Percentiles rank a stretch among this genome's conserved stretches.
Conservation (phyloP, 73 alveolate species). For the Diophrys appendiculata region DNA sequence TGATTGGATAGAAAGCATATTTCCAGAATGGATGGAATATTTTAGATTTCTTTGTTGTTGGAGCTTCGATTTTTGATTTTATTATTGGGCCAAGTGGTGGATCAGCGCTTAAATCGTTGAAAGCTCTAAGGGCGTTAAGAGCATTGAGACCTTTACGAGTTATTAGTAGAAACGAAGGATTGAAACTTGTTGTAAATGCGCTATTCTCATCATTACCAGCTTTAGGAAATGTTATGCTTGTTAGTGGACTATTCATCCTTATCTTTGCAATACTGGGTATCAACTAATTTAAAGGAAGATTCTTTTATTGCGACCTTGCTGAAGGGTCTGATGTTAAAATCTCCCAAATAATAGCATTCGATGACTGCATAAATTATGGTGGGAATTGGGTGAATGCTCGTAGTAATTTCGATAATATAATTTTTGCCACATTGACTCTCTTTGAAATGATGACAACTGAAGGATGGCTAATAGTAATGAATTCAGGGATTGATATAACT, state of each 20-base stretch:
- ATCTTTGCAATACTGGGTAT: conserved; percentile 55
- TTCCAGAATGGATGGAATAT: conserved; percentile 17
- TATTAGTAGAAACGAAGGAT: conserved; percentile 35
- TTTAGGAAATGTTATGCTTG: conserved; percentile 22
- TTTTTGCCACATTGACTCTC: conserved; percentile 20
- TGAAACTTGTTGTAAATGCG: conserved; percentile 22
- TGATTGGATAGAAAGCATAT: conserved; percentile 2
- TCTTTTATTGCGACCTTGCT: conserved; percentile 1
- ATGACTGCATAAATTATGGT: conserved; percentile 16
- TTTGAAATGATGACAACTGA: conserved; percentile 49
- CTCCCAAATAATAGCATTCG: neutral
- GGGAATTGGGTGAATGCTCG: conserved; percentile 30
- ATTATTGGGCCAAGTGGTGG: neutral
- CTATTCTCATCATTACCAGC: conserved; percentile 33
- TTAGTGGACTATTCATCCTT: conserved; percentile 15
- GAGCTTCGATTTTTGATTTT: conserved; percentile 21
- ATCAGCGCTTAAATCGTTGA: conserved; percentile 10
- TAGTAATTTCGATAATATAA: conserved; percentile 38
- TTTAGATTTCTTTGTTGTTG: conserved; percentile 27
- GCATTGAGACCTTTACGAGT: conserved; percentile 44
- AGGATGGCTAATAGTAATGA: conserved; percentile 41
- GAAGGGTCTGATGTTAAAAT: neutral
- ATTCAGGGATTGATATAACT: conserved; percentile 26
- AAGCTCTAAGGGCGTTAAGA: conserved; percentile 42
- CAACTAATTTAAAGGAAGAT: conserved; percentile 34